Evolutionary conservation across 345 rosid species (phyloP).

Genomic region (Pugionium cornutum): DNA sequence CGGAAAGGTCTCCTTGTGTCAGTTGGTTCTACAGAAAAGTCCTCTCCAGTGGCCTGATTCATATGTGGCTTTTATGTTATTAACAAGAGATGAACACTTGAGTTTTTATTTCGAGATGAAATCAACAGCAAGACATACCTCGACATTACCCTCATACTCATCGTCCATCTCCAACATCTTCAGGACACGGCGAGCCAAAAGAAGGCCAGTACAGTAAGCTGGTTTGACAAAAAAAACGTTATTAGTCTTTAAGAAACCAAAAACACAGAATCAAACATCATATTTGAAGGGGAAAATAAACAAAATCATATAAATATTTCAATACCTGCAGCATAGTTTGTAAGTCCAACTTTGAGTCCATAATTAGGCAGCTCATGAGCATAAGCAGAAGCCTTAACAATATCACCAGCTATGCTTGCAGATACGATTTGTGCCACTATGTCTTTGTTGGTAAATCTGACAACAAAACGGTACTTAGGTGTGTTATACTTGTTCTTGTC

Average conservation of each 20-base stretch:
- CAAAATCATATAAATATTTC: background rate
- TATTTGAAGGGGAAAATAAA: background rate
- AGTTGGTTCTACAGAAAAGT: constrained; percentile 21
- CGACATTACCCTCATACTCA: constrained; percentile 23
- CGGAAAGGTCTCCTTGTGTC: constrained; percentile 24
- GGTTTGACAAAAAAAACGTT: no score
- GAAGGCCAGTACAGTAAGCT: constrained; percentile 24
- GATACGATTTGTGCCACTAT: constrained; percentile 7
- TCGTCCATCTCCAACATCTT: constrained; percentile 26
- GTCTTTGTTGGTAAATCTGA: constrained; percentile 47
- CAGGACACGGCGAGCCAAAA: constrained; percentile 24
- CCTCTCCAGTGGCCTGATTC: constrained; percentile 2
- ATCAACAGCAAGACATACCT: background rate
- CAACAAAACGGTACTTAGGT: constrained; percentile 74
- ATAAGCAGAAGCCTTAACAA: constrained; percentile 28
- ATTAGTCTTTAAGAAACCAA: no score
- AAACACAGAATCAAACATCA: no score
- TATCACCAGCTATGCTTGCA: constrained; percentile 26
- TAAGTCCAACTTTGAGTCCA: constrained; percentile 25
- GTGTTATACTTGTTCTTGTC: constrained; percentile 87
- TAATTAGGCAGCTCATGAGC: constrained; percentile 31
- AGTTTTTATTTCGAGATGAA: no score
- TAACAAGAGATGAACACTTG: no score
- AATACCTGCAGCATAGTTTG: constrained; percentile 20
- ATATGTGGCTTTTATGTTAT: no score